phyloP scores from a whole-genome alignment of 371 early-diverging fungal species.

The Rhizomucor miehei region DNA sequence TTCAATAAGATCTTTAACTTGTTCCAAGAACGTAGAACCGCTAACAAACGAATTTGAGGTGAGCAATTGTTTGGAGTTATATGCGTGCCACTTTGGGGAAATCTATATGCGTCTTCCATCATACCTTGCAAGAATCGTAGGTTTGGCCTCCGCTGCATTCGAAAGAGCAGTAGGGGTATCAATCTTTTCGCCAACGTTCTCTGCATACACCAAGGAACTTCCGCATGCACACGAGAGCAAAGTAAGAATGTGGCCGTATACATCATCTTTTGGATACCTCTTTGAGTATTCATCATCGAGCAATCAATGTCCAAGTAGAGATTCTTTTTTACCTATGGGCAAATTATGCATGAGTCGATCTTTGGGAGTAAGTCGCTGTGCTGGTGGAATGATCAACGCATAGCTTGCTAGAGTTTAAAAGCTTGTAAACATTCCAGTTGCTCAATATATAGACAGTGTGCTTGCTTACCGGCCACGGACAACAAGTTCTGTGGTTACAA shows the following conservation, averaged over 20 bases:
- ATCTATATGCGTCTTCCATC: too few relatives aligned
- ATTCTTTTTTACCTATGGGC: conserved; percentile 33
- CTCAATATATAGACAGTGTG: too few relatives aligned
- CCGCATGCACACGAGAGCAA: conserved; percentile 44
- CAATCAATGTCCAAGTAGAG: too few relatives aligned
- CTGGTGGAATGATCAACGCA: conserved; percentile 38
- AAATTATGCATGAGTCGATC: conserved; percentile 40
- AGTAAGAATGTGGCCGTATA: conserved; percentile 29
- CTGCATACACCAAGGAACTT: conserved; percentile 74
- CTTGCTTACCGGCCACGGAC: too few relatives aligned
- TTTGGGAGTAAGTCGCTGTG: conserved; percentile 33
- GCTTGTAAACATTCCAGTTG: too few relatives aligned
- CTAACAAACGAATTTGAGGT: conserved; percentile 14
- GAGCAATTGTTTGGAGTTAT: too few relatives aligned
- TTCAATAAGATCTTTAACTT: conserved; percentile 30
- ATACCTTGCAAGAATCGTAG: conserved; percentile 72
- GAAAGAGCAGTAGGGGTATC: conserved; percentile 17
- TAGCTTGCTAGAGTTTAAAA: conserved; percentile 31
- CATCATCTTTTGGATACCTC: conserved; percentile 26
- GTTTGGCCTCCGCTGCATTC: conserved; percentile 55
- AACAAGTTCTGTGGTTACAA: too few relatives aligned
- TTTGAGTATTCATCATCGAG: neutral
- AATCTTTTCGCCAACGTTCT: conserved; percentile 55
- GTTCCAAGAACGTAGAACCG: conserved; percentile 29
- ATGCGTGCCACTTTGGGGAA: too few relatives aligned